Conservation (phyloP, 2,329 filamentous ascomycete species). For the Sporothrix humicola region DNA sequence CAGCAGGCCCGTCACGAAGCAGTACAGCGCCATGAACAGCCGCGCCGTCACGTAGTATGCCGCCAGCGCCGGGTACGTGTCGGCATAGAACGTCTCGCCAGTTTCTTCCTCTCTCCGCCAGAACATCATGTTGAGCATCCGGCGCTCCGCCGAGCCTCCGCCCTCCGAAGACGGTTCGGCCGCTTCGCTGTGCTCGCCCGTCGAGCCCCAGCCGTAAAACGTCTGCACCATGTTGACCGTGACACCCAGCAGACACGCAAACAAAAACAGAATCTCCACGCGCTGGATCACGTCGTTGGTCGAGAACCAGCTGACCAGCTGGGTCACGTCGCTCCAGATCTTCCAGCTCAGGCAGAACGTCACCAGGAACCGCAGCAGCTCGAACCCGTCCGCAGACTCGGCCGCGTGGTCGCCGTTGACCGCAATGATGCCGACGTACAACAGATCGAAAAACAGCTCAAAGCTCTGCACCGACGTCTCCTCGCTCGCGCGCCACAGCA, state of each 20-base stretch:
- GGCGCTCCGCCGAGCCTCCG: not conserved
- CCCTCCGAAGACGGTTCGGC: not conserved
- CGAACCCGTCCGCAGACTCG: slow-evolving; percentile 59
- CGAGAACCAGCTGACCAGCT: slow-evolving; percentile 67
- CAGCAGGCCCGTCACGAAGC: slow-evolving; percentile 52
- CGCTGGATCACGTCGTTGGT: slow-evolving; percentile 65
- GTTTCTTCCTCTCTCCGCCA: not conserved
- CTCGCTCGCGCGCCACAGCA: slow-evolving; percentile 65
- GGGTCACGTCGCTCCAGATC: slow-evolving; percentile 65
- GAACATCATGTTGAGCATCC: slow-evolving; percentile 2
- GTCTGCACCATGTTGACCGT: slow-evolving; percentile 67
- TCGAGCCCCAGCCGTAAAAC: slow-evolving; percentile 50
- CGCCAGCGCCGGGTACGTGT: slow-evolving; percentile 64
- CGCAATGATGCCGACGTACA: slow-evolving; percentile 69
- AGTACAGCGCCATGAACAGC: slow-evolving; percentile 58
- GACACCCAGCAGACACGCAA: slow-evolving; percentile 65
- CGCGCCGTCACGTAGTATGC: slow-evolving; percentile 66
- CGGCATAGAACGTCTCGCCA: slow-evolving; percentile 38
- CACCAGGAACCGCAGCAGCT: slow-evolving; percentile 64
- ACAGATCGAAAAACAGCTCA: slow-evolving; percentile 68
- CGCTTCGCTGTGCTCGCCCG: not conserved
- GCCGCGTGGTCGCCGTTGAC: slow-evolving; percentile 66
- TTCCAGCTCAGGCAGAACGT: slow-evolving; percentile 69
- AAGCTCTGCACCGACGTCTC: slow-evolving; percentile 66
- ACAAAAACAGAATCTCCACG: slow-evolving; percentile 63